Conservation (phyloP, 208 protist species). For the Trypanosoma avium region DNA sequence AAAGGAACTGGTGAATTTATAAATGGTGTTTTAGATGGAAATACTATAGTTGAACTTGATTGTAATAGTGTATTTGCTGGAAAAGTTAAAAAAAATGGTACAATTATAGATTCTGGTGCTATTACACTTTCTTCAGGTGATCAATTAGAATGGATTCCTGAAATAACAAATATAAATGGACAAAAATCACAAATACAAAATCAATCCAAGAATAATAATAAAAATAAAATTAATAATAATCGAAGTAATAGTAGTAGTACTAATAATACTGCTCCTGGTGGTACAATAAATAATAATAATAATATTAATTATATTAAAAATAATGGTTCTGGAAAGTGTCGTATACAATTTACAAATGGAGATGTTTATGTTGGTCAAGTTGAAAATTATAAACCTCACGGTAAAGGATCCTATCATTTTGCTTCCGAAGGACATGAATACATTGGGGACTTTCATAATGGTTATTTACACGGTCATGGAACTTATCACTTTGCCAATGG, state of each 20-base stretch:
- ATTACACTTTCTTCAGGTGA: conserved; percentile 45
- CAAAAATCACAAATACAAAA: neutral
- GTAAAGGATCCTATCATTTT: conserved; percentile 59
- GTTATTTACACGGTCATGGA: conserved; percentile 54
- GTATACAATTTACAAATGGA: conserved; percentile 53
- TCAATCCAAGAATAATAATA: neutral
- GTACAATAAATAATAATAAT: neutral
- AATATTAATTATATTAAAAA: neutral
- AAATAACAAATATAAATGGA: neutral
- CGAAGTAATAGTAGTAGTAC: neutral
- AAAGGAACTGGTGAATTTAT: conserved; percentile 25
- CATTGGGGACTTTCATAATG: conserved; percentile 41
- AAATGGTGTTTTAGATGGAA: conserved; percentile 24
- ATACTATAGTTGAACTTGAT: conserved; percentile 45
- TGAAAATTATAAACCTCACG: conserved; percentile 47
- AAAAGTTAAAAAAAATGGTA: conserved; percentile 21
- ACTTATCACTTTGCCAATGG: conserved; percentile 61
- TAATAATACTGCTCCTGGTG: neutral
- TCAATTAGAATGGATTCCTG: conserved; percentile 51
- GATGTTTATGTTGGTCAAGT: conserved; percentile 67
- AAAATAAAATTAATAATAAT: neutral
- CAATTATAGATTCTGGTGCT: conserved; percentile 23
- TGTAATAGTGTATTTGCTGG: conserved; percentile 50
- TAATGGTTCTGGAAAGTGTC: conserved; percentile 39
- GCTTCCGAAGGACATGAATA: conserved; percentile 45